Conservation (phyloP, 768 basidiomycete species). For the Termitomyces sp. region DNA sequence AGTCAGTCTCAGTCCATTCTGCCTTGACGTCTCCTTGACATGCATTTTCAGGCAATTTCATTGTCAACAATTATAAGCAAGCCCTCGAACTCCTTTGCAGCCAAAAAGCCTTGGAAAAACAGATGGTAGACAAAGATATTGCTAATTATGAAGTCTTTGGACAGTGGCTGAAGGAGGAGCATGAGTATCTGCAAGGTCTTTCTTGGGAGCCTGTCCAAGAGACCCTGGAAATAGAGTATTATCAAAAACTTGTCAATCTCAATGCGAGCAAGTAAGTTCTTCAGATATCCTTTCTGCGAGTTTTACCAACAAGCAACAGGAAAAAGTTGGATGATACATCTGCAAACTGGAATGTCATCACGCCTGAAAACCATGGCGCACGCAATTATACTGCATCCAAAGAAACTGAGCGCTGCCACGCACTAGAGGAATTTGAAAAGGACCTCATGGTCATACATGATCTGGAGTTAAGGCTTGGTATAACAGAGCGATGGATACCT, state of each 20-base stretch:
- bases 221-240: not conserved
- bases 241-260: not conserved
- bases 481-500: not conserved
- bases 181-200: not conserved
- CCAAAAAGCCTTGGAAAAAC: not conserved
- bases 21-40: too few relatives aligned
- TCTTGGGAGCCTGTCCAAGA: not conserved
- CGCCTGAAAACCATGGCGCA: not conserved
- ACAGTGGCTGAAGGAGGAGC: not conserved
- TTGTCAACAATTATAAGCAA: too few relatives aligned
- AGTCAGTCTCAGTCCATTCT: too few relatives aligned
- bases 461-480: not conserved
- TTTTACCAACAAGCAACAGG: not conserved
- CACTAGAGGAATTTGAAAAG: not conserved
- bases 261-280: not conserved
- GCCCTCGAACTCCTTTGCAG: too few relatives aligned
- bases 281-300: accelerated
- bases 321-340: not conserved
- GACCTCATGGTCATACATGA: not conserved
- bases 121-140: not conserved
- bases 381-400: not conserved
- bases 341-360: not conserved
- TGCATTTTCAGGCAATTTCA: too few relatives aligned
- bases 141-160: not conserved
- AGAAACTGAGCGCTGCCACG: not conserved